A percentile compares a stretch with the other conserved stretches of the same genome.
Evolutionary conservation across 2,329 filamentous ascomycete species (phyloP).

Genomic region (Verruconis gallopava): DNA sequence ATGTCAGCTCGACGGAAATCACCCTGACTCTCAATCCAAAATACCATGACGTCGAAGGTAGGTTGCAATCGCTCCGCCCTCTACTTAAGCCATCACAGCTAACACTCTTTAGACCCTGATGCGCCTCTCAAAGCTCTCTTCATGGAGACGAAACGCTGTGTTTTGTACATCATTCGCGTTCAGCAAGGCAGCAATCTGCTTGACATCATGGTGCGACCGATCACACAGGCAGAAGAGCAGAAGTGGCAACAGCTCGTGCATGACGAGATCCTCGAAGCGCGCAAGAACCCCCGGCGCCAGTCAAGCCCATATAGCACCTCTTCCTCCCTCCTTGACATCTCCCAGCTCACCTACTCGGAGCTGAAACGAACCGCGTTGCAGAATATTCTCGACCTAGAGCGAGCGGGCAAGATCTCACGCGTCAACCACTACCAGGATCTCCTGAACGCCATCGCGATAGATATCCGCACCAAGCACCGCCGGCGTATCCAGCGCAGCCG

Average conservation of each 20-base stretch:
- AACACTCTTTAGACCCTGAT: conserved; percentile 57
- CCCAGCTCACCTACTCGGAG: conserved; percentile 77
- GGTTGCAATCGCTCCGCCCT: conserved; percentile 13
- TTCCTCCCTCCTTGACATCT: conserved; percentile 63
- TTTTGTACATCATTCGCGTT: conserved; percentile 93
- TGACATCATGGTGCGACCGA: conserved; percentile 86
- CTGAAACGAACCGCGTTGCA: conserved; percentile 88
- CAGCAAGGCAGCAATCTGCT: conserved; percentile 87
- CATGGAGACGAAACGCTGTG: conserved; percentile 96
- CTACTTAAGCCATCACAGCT: background rate
- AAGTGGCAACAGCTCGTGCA: conserved; percentile 72
- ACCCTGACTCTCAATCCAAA: conserved; percentile 83
- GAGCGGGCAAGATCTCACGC: conserved; percentile 69
- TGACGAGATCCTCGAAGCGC: conserved; percentile 54
- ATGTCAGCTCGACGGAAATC: conserved; percentile 76
- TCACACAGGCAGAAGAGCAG: conserved; percentile 73
- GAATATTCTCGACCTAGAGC: conserved; percentile 83
- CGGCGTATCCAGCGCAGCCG: conserved; percentile 81
- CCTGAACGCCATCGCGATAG: conserved; percentile 90
- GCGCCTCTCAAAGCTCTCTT: conserved; percentile 84
- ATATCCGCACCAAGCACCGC: conserved; percentile 94
- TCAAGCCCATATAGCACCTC: conserved; percentile 58
- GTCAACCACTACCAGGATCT: conserved; percentile 93
- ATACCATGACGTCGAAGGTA: conserved; percentile 68
- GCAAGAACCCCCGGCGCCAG: conserved; percentile 42